Base-by-base conservation (phyloP, 202 grass and related monocot genomes). In the Hordeum pubiflorum region DNA sequence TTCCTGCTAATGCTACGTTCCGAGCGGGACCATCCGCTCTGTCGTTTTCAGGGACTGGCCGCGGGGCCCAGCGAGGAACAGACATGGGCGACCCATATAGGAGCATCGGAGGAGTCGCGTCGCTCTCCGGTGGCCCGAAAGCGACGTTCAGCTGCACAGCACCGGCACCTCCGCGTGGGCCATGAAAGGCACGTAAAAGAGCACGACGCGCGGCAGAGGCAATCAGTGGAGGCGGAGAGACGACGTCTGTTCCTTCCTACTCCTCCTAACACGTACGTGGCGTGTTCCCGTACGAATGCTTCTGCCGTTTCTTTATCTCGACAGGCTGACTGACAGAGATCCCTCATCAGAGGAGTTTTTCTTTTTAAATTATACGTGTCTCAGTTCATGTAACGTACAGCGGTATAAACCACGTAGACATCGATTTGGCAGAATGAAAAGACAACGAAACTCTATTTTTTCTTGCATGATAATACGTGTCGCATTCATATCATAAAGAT, bases 1-100 rank as follows among this genome's bases (percentile, higher is more conserved):
- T 10, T 40, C 37, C 38, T 14, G 1, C 43, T 46, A 46, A 46
- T 23, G 31, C 21, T 24, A 24, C 9, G 3, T 23, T 65, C 18
- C 65, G 15, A 69, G 37, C 10, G 24, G 66, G 66, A 15, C 38
- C 66, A 15, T 69, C 20, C 3, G 66, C 38, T 44, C 21, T 0
- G 38, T 69, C 66, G 66, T 43, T 69, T 24, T 69, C 38, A 7
- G 27, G 0, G 58, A 21, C 36, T 69, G 65, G 65, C 64, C 65
- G 6, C 64, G 23, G 20, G 65, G 11, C 37, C 65, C 37, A 69
- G 66, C 66, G 41, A 26, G 66, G 66, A 14, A 14, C 4, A 48
- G 44, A 69, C 66, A 69, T 69, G 66, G 66, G 66, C 66, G 38
- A 69, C 66, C 66, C 66, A 69, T 38, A 69, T 26, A 43, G 66